phyloP scores from a whole-genome alignment of 148 eudicot species.

The Suaeda aralocaspica region DNA sequence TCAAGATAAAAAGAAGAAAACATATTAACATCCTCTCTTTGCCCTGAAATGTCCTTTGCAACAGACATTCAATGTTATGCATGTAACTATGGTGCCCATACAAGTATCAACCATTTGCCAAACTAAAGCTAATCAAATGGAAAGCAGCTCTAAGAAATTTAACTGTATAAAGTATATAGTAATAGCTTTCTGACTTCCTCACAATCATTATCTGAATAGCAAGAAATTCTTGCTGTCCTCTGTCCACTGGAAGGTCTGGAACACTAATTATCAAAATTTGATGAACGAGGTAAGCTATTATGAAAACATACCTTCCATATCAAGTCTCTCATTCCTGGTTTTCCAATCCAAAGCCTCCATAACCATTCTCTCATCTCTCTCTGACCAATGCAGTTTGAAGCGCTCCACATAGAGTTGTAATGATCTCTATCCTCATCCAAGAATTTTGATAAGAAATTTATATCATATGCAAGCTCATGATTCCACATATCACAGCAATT shows the following conservation, averaged over 20 bases:
- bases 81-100: neutral
- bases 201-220: neutral
- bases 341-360: conserved; percentile 69
- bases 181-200: neutral
- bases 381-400: conserved; percentile 75
- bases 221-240: neutral
- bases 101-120: neutral
- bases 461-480: conserved; percentile 59
- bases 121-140: neutral
- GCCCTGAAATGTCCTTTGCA: too few relatives aligned
- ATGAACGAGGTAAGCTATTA: conserved; percentile 8
- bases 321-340: conserved; percentile 65
- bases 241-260: neutral
- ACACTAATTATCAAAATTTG: neutral
- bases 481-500: conserved; percentile 30
- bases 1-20: too few relatives aligned
- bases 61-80: neutral
- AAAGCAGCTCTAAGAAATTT: neutral
- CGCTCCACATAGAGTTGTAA: conserved; percentile 71
- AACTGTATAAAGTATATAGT: neutral
- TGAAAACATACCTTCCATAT: conserved; percentile 81
- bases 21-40: too few relatives aligned
- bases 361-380: conserved; percentile 92
- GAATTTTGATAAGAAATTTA: conserved; percentile 64
- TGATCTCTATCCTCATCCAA: conserved; percentile 80